A percentile compares a stretch with the other conserved stretches of the same genome.
phyloP scores from a whole-genome alignment of 2,329 filamentous ascomycete genomes.

The Pyrenochaeta sp. region DNA sequence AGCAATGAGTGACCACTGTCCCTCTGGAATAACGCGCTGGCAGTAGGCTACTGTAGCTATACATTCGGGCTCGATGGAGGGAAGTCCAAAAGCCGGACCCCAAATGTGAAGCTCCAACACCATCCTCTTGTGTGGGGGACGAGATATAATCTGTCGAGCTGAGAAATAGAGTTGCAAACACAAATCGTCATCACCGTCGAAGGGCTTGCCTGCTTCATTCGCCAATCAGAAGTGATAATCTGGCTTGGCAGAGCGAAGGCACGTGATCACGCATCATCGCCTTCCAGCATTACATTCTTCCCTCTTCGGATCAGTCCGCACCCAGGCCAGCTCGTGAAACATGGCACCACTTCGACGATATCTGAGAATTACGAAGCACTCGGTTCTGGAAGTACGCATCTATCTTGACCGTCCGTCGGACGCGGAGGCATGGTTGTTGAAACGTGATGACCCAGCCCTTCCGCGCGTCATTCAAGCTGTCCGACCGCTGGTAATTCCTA shows the following conservation, averaged over 20 bases:
- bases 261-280: slow-evolving; percentile 33
- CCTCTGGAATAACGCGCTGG: slow-evolving; percentile 65
- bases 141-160: slow-evolving; percentile 3
- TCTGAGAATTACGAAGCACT: slow-evolving; percentile 89
- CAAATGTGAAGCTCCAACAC: slow-evolving; percentile 84
- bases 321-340: neutral
- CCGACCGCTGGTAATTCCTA: slow-evolving; percentile 85
- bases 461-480: slow-evolving; percentile 85
- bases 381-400: slow-evolving; percentile 94
- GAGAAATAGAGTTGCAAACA: neutral
- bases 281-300: neutral
- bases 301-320: neutral
- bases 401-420: slow-evolving; percentile 92
- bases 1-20: slow-evolving; percentile 53
- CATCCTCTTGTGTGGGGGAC: slow-evolving; percentile 46
- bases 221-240: slow-evolving; percentile 8
- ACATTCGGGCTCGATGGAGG: slow-evolving; percentile 92
- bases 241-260: slow-evolving; percentile 21
- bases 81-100: slow-evolving; percentile 86
- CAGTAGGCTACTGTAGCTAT: slow-evolving; percentile 84
- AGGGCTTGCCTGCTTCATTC: neutral
- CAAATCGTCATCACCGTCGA: neutral
- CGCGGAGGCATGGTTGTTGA: slow-evolving; percentile 83
- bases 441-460: slow-evolving; percentile 77
- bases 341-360: slow-evolving; percentile 94